Evolutionary conservation across 1,284 basidiomycete genomes (phyloP), one percentile per base, ranked within the genome.

Genomic region (Peniophora sp.): DNA sequence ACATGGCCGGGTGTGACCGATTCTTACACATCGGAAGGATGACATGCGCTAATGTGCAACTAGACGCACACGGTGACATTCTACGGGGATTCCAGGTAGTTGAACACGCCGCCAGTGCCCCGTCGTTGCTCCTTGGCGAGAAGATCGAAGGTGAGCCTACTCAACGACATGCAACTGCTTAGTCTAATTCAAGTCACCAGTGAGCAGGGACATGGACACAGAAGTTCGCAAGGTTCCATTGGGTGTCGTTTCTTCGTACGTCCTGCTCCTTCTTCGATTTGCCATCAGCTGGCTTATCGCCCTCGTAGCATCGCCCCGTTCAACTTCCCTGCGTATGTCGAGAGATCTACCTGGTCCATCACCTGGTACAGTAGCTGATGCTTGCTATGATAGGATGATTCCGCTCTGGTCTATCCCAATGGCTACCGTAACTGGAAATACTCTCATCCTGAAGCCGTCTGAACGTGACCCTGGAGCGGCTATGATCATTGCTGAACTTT

Each of bases 161-260:
- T n/a, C n/a, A n/a, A n/a, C n/a, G n/a, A n/a, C n/a, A n/a, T n/a
- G n/a, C n/a, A n/a, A n/a, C n/a, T n/a, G n/a, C n/a, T n/a, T n/a
- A n/a, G n/a, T n/a, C n/a, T n/a, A n/a, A n/a, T n/a, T n/a, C n/a
- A n/a, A n/a, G 24, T 47, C 6, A 48, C 14, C 54, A 87, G 92
- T 96, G 8, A 90, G 89, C 68, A 93, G 86, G 68, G 94, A 97
- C 64, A 99, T 98, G 96, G 96, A 98, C 65, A 98, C 96, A 9
- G 85, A 90, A 54, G 85, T 86, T 20, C 79, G 92, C 44, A 80
- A 81, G 54, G 67, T 90, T 34, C 88, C 91, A 3, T 70, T 93
- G 18, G 88, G 88, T 55, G 86, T 91, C 35, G 90, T 87, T 56
- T 79, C 89, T 53, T 85, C 81, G 82, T 80, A 47, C 39, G 65